A percentile compares a stretch with the other conserved stretches of the same genome.
Conservation (phyloP, 257 asterid species). For the Capsicum baccatum region DNA sequence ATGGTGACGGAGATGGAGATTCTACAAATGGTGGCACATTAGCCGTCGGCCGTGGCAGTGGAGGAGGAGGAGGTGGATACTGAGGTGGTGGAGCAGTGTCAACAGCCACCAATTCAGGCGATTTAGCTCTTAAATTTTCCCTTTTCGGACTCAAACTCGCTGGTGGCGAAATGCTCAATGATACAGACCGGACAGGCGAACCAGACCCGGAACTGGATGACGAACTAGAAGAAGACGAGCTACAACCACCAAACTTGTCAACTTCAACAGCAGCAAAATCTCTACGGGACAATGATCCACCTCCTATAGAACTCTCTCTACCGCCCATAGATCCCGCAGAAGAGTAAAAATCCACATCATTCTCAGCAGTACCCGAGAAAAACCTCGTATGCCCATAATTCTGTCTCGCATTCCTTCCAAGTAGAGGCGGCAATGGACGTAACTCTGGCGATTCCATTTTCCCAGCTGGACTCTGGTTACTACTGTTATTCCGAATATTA, state of each 20-base stretch:
- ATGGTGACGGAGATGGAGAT: neutral
- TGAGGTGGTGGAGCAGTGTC: constrained; percentile 27
- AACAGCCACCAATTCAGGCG: constrained; percentile 36
- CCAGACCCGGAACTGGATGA: constrained; percentile 36
- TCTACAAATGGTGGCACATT: neutral
- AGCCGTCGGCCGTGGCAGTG: neutral
- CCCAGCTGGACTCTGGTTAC: neutral
- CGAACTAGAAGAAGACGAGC: constrained; percentile 8
- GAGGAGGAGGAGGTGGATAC: constrained; percentile 26
- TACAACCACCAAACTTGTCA: constrained; percentile 12
- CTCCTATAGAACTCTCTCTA: constrained; percentile 33
- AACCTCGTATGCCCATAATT: constrained; percentile 12
- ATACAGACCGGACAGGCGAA: constrained; percentile 34
- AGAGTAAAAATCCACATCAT: constrained; percentile 36
- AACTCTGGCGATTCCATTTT: constrained; percentile 41
- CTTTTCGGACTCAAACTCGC: constrained; percentile 38
- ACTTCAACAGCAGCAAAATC: constrained; percentile 32
- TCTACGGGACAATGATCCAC: constrained; percentile 36
- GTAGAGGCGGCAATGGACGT: constrained; percentile 34
- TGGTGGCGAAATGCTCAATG: constrained; percentile 38
- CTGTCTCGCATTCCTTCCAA: constrained; percentile 14
- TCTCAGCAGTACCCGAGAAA: constrained; percentile 26
- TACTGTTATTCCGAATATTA: neutral
- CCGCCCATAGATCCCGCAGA: constrained; percentile 32
- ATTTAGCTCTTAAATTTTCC: constrained; percentile 30